phyloP scores from a whole-genome alignment of 176 grass and related monocot genomes.

The Aegilops sharonensis region DNA sequence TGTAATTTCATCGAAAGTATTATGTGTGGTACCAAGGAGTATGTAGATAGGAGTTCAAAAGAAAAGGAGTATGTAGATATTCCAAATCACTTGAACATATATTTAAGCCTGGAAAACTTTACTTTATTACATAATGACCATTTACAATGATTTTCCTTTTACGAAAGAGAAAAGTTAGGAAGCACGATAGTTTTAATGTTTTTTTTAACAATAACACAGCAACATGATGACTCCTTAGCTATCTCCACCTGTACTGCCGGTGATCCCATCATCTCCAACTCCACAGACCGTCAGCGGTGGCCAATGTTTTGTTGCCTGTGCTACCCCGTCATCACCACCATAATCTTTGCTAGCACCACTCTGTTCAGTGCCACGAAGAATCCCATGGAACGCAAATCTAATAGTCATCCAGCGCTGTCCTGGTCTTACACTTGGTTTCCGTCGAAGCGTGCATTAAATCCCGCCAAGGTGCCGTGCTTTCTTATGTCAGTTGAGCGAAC shows the following conservation, averaged over 20 bases:
- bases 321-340: neutral
- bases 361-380: neutral
- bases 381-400: neutral
- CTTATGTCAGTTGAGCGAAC: neutral
- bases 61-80: neutral
- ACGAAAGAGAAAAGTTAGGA: neutral
- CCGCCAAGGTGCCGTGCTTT: neutral
- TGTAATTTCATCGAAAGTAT: neutral
- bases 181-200: neutral
- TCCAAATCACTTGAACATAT: neutral
- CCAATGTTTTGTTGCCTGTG: neutral
- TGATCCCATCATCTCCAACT: neutral
- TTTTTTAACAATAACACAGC: neutral
- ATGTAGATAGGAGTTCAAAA: neutral
- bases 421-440: neutral
- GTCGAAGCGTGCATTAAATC: neutral
- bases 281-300: neutral
- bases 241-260: neutral
- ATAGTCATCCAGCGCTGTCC: neutral
- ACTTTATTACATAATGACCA: neutral
- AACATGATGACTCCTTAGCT: neutral
- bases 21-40: neutral
- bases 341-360: too few species aligned
- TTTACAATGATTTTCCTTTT: neutral
- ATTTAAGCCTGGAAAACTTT: neutral